Base-by-base conservation (phyloP, 805 yeast species). In the Metschnikowia colocasiae region DNA sequence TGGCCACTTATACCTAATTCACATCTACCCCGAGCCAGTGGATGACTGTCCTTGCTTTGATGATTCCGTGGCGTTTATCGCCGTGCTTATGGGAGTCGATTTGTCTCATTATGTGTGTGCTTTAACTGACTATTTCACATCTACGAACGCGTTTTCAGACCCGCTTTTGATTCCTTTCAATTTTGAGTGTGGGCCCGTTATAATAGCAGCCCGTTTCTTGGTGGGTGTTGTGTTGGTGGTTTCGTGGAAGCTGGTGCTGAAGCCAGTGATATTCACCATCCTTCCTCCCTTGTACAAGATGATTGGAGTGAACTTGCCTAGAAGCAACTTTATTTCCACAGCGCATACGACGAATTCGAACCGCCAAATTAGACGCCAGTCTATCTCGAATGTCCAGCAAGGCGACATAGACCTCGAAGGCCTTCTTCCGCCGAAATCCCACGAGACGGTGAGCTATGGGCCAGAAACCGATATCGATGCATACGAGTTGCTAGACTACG, bases 1-100 rank as follows among this genome's bases (percentile, higher is more conserved):
- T 20, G 71, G 76, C 1, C 74, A 75, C 55, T 60, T 83, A 37
- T 51, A 67, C 1, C 58, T 85, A 29, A 76, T 91, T 19, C 82
- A 85, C 56, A 64, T 74, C 35, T 96, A 90, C 65, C 86, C 90
- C 0, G 80, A 78, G 48, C 98, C 98, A 1, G 82, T 86, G 18
- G 99, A 94, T 57, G 85, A 83, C 55, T 92, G 99, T 61, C 99
- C 99, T 1, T 94, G 99, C 63, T 92, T 85, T 60, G 97, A 91
- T 59, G 99, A 92, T 62, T 81, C 90, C 16, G 96, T 92, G 26
- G 95, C 98, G 4, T 92, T 92, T 58, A 70, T 91, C 44, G 96
- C 96, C 3, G 97, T 91, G 36, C 71, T 90, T 13, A 68, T 82
- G 37, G 99, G 99, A 0, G 57, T 85, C 6, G 94, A 86, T 51